These are phyloP conservation scores for Physcomitrium patens DNA, from an alignment of 225 moss, liverwort and hornwort species.

Conservation along the genomic window DNA sequence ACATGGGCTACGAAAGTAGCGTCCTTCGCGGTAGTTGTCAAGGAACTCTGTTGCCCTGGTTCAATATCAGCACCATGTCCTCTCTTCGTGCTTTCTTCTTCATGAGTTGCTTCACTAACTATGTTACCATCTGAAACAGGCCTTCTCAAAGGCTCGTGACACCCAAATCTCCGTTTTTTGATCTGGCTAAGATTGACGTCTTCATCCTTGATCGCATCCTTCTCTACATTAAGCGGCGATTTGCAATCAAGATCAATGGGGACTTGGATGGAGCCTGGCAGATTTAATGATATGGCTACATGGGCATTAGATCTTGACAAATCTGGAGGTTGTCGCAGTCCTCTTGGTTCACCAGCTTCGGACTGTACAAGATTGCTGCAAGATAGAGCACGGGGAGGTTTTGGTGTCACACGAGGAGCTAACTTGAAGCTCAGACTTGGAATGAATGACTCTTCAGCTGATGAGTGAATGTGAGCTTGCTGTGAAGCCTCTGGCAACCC, in stretches of 20 bases:
- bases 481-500: constrained; percentile 18
- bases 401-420: constrained; percentile 25
- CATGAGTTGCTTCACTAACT: constrained; percentile 13
- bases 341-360: constrained; percentile 30
- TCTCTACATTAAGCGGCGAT: constrained; percentile 4
- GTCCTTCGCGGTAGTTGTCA: constrained; percentile 20
- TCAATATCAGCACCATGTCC: constrained; percentile 22
- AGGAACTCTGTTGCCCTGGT: constrained; percentile 16
- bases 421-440: constrained; percentile 54
- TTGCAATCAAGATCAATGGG: constrained; percentile 34
- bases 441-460: constrained; percentile 41
- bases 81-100: constrained; percentile 21
- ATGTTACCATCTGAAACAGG: constrained; percentile 16
- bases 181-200: constrained; percentile 15
- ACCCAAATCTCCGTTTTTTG: constrained; percentile 29
- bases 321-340: constrained; percentile 21
- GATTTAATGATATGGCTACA: constrained; percentile 10
- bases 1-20: background rate
- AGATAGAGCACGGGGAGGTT: constrained; percentile 22
- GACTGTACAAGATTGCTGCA: constrained; percentile 14
- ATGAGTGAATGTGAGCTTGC: constrained; percentile 37
- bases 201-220: constrained; percentile 11
- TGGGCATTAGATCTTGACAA: background rate
- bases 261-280: constrained; percentile 25
- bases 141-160: constrained; percentile 7